Evolutionary conservation across 768 basidiomycete genomes (phyloP).

Genomic region (Mrakia blollopis): DNA sequence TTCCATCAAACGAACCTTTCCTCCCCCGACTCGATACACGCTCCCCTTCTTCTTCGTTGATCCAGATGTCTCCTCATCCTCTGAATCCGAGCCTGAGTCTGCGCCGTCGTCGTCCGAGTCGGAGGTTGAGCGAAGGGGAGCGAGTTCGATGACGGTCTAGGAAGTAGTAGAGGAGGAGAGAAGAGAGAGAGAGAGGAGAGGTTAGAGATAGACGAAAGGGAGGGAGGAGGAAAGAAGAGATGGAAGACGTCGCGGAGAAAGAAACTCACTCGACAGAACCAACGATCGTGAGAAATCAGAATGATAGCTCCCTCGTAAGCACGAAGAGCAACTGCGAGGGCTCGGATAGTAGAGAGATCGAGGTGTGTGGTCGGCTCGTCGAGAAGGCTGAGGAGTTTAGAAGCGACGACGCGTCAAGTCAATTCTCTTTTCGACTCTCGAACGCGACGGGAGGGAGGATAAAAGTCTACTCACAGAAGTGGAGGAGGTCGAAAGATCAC

Average conservation of each 20-base stretch:
- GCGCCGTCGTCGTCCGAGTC: slow-evolving; percentile 35
- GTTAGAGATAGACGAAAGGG: too few species aligned
- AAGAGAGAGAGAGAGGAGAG: too few species aligned
- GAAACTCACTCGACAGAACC: slow-evolving; percentile 12
- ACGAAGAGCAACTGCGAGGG: slow-evolving; percentile 54
- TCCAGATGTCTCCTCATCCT: background rate
- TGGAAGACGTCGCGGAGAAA: background rate
- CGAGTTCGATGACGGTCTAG: slow-evolving; percentile 38
- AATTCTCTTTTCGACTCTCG: too few species aligned
- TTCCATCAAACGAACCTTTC: slow-evolving; percentile 38
- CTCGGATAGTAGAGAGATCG: slow-evolving; percentile 58
- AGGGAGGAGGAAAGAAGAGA: too few species aligned
- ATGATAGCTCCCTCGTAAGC: slow-evolving; percentile 56
- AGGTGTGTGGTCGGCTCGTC: slow-evolving; percentile 66
- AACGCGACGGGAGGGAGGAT: background rate
- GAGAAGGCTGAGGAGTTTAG: slow-evolving; percentile 37
- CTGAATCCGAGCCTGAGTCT: slow-evolving; percentile 37
- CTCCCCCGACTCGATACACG: slow-evolving; percentile 38
- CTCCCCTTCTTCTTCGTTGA: slow-evolving; percentile 32
- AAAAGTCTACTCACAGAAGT: slow-evolving; percentile 45
- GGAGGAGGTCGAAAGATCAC: slow-evolving; percentile 56
- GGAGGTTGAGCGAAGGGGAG: slow-evolving; percentile 34
- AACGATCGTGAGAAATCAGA: slow-evolving; percentile 63
- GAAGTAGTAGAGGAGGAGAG: too few species aligned
- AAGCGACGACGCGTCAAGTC: too few species aligned